These are phyloP conservation scores for Neonectria neomacrospora DNA, from an alignment of 2,329 filamentous ascomycete genomes.

Conservation along the genomic window DNA sequence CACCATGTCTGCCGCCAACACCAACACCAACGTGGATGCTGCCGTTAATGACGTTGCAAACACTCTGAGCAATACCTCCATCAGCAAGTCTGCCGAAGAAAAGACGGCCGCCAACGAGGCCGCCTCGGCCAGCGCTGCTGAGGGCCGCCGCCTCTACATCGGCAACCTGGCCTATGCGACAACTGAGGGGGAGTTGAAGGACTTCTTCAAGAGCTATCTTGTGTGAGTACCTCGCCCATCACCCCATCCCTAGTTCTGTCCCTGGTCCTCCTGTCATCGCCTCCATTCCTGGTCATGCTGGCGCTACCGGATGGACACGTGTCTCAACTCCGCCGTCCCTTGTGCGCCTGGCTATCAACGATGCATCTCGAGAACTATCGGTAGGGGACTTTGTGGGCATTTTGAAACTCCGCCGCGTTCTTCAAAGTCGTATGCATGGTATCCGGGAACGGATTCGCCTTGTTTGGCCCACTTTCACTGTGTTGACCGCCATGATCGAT, in stretches of 20 bases:
- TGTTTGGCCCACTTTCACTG: neutral
- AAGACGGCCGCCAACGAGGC: slow-evolving; percentile 81
- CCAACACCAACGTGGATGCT: slow-evolving; percentile 61
- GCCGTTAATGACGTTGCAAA: slow-evolving; percentile 82
- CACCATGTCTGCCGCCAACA: slow-evolving; percentile 81
- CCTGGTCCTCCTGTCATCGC: slow-evolving; percentile 6
- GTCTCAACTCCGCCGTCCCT: slow-evolving; percentile 22
- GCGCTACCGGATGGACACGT: slow-evolving; percentile 38
- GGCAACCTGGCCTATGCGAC: slow-evolving; percentile 99
- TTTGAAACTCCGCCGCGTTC: neutral
- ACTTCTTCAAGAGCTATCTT: slow-evolving; percentile 99
- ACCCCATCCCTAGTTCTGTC: slow-evolving; percentile 5
- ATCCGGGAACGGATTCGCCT: neutral
- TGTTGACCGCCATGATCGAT: slow-evolving; percentile 5
- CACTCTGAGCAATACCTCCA: slow-evolving; percentile 77
- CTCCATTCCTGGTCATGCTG: slow-evolving; percentile 4
- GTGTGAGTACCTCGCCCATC: slow-evolving; percentile 75
- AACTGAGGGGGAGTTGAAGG: slow-evolving; percentile 99
- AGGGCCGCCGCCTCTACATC: slow-evolving; percentile 99
- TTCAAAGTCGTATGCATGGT: neutral
- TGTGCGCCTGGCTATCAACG: neutral
- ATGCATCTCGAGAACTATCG: slow-evolving; percentile 14
- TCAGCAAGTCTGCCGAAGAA: slow-evolving; percentile 64
- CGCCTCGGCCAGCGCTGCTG: slow-evolving; percentile 95
- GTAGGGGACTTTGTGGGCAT: neutral